A percentile compares a stretch with the other conserved stretches of the same genome.
These are phyloP conservation scores for Carnegiea gigantea DNA, from an alignment of 179 eudicot species.

Conservation along the genomic window DNA sequence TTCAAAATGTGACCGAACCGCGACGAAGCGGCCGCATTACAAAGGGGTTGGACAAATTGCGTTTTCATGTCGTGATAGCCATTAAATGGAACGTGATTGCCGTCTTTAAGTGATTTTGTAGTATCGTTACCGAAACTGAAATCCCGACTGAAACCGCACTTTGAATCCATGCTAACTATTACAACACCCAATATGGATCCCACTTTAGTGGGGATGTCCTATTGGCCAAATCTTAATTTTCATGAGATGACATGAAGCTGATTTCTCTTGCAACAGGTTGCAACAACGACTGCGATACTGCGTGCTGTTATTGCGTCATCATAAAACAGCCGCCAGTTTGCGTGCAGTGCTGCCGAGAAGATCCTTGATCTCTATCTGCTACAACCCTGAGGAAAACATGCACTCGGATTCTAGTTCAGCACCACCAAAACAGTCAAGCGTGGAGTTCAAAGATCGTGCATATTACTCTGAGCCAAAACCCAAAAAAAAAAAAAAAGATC, in stretches of 20 bases:
- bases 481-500: background rate
- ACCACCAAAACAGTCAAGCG: background rate
- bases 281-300: constrained; percentile 59
- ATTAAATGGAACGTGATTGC: too few species aligned
- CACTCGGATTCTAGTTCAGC: background rate
- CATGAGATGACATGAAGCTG: background rate
- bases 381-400: background rate
- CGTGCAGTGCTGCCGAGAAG: constrained; percentile 57
- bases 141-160: too few species aligned
- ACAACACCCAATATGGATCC: too few species aligned
- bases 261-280: constrained; percentile 44
- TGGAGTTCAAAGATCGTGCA: background rate
- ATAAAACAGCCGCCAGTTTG: constrained; percentile 63
- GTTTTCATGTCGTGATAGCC: too few species aligned
- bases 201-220: background rate
- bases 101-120: too few species aligned
- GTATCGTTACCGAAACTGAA: too few species aligned
- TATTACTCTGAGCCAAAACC: too few species aligned
- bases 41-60: too few species aligned
- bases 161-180: too few species aligned
- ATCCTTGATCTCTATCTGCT: constrained; percentile 27
- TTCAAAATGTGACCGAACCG: too few species aligned
- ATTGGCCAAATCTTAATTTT: background rate
- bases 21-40: too few species aligned
- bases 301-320: constrained; percentile 73